Evolutionary conservation across 2,329 filamentous ascomycete genomes (phyloP).

Genomic region (Stachybotrys chartarum): DNA sequence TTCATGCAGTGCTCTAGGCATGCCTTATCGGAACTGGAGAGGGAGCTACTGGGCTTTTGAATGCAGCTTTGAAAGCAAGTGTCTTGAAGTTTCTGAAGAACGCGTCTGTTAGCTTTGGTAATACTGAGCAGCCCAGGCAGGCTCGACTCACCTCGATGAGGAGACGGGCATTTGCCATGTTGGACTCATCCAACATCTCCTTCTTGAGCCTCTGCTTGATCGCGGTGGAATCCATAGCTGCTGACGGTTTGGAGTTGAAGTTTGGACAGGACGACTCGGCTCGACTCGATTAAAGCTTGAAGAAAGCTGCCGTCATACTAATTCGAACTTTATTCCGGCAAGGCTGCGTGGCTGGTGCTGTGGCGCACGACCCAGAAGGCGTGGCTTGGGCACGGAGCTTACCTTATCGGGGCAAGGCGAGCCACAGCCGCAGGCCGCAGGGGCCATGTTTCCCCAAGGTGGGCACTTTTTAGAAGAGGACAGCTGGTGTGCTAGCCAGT

Average conservation of each 20-base stretch:
- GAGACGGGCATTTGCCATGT: slow-evolving; percentile 59
- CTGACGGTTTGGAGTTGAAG: background rate
- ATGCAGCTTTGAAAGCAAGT: slow-evolving; percentile 77
- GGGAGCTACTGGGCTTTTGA: slow-evolving; percentile 57
- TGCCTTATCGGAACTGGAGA: slow-evolving; percentile 60
- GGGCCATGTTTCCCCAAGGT: background rate
- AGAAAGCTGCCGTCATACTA: slow-evolving; percentile 1
- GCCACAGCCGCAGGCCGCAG: background rate
- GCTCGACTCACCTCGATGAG: slow-evolving; percentile 54
- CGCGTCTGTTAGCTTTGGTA: slow-evolving; percentile 5
- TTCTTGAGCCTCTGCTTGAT: slow-evolving; percentile 57
- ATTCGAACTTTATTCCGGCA: background rate
- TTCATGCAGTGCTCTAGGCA: slow-evolving; percentile 76
- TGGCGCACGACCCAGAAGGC: background rate
- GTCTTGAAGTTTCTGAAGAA: slow-evolving; percentile 64
- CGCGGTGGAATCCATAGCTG: slow-evolving; percentile 48
- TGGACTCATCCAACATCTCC: slow-evolving; percentile 57
- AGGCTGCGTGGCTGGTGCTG: slow-evolving; percentile 1
- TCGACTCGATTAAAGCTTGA: slow-evolving; percentile 7
- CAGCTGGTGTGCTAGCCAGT: slow-evolving; percentile 6
- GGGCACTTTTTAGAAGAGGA: slow-evolving; percentile 10
- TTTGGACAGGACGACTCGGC: slow-evolving; percentile 5
- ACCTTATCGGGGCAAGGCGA: background rate
- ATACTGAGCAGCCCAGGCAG: slow-evolving; percentile 1
- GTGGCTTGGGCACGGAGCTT: background rate